These are phyloP conservation scores for Coemansia sp. DNA, from an alignment of 192 early-diverging fungal genomes.

Conservation along the genomic window DNA sequence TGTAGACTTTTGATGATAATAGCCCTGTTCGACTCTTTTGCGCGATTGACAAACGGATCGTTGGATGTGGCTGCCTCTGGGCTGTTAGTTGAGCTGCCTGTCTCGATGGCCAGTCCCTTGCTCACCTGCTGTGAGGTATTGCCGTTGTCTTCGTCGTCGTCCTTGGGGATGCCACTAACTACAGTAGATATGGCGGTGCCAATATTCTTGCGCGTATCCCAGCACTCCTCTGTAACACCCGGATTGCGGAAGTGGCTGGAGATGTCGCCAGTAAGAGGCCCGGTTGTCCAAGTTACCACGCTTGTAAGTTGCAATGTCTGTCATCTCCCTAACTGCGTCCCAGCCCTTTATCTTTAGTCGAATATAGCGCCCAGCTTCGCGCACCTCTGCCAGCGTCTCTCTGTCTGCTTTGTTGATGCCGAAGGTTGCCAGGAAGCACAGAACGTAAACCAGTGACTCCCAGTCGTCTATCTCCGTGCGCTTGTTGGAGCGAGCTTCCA, in stretches of 20 bases:
- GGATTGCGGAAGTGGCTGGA: not conserved
- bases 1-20: no score
- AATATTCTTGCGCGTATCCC: not conserved
- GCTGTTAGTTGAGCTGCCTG: not conserved
- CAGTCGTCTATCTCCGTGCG: conserved; percentile 3
- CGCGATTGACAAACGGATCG: no score
- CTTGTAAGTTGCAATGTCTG: not conserved
- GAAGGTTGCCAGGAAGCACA: conserved; percentile 11
- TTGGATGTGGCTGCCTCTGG: no score
- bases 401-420: not conserved
- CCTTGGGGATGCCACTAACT: no score
- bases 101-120: no score
- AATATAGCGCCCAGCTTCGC: not conserved
- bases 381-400: not conserved
- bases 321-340: not conserved
- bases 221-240: not conserved
- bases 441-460: not conserved
- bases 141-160: conserved; percentile 9
- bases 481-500: not conserved
- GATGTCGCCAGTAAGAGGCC: not conserved
- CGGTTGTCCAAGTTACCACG: not conserved
- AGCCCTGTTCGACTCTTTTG: no score
- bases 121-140: no score
- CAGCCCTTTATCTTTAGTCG: not conserved
- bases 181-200: not conserved